These are phyloP conservation scores for Antitrichia curtipendula DNA, from an alignment of 225 moss, liverwort and hornwort genomes.

Conservation along the genomic window DNA sequence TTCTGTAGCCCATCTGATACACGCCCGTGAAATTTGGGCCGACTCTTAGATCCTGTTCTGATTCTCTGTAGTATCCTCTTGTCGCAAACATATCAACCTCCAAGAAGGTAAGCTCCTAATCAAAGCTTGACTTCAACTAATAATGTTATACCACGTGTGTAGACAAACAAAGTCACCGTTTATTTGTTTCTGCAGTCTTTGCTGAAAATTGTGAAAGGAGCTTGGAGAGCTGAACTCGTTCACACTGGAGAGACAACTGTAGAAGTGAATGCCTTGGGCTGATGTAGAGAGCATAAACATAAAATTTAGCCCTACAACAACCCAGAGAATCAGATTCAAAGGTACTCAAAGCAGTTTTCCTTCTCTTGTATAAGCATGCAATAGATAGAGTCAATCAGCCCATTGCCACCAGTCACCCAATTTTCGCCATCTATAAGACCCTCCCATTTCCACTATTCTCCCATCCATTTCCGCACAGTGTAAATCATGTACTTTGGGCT, in stretches of 20 bases:
- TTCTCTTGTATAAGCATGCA: background rate
- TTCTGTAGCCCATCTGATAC: background rate
- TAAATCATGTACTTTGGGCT: too few species aligned
- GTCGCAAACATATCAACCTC: background rate
- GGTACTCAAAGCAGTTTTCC: background rate
- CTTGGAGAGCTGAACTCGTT: background rate
- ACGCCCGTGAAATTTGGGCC: background rate
- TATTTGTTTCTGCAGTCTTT: background rate
- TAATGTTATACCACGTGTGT: too few species aligned
- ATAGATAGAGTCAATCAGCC: too few species aligned
- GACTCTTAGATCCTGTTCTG: background rate
- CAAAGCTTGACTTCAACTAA: background rate
- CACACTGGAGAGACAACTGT: background rate
- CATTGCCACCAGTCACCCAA: too few species aligned
- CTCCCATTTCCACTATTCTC: too few species aligned
- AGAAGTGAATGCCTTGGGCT: background rate
- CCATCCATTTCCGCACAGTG: too few species aligned
- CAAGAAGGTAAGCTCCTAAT: background rate
- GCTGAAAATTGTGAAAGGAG: background rate
- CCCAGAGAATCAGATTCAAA: background rate
- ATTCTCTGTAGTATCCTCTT: background rate
- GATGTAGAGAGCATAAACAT: background rate
- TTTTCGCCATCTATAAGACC: too few species aligned
- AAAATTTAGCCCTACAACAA: background rate
- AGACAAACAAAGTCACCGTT: too few species aligned